These are phyloP conservation scores for Teratosphaeria epicoccoides DNA, from an alignment of 2,329 filamentous ascomycete species.

Conservation along the genomic window DNA sequence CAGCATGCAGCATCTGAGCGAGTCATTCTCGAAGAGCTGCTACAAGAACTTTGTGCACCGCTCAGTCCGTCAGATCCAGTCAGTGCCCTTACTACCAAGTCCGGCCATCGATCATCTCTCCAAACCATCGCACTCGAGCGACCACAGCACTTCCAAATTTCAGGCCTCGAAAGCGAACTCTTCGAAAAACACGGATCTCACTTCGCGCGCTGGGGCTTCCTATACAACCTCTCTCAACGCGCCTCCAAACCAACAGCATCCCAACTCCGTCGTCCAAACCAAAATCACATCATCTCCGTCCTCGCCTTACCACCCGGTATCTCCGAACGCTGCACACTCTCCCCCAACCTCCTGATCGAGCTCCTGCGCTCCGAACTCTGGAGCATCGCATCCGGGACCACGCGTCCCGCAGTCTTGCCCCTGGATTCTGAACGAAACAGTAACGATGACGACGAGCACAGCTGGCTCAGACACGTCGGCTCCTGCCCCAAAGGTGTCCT, in stretches of 20 bases:
- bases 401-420: neutral
- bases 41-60: constrained; percentile 44
- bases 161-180: constrained; percentile 47
- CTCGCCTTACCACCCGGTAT: constrained; percentile 59
- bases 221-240: constrained; percentile 41
- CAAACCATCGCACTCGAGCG: constrained; percentile 31
- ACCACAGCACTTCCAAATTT: constrained; percentile 55
- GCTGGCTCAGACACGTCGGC: constrained; percentile 54
- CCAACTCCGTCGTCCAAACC: constrained; percentile 7
- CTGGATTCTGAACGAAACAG: neutral
- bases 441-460: constrained; percentile 4
- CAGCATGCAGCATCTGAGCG: constrained; percentile 94
- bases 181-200: constrained; percentile 44
- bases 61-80: constrained; percentile 13
- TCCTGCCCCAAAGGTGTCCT: constrained; percentile 65
- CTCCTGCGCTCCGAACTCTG: constrained; percentile 67
- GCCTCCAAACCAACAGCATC: neutral
- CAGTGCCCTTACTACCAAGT: constrained; percentile 18
- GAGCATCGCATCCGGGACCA: constrained; percentile 39
- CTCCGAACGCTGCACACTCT: constrained; percentile 59
- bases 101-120: constrained; percentile 22
- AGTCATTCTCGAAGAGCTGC: constrained; percentile 63
- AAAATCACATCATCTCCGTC: constrained; percentile 30
- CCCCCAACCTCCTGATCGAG: constrained; percentile 62
- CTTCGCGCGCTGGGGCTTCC: constrained; percentile 66